Evolutionary conservation across 139 green algal species (phyloP).

Genomic region (Coelastrella sp.): DNA sequence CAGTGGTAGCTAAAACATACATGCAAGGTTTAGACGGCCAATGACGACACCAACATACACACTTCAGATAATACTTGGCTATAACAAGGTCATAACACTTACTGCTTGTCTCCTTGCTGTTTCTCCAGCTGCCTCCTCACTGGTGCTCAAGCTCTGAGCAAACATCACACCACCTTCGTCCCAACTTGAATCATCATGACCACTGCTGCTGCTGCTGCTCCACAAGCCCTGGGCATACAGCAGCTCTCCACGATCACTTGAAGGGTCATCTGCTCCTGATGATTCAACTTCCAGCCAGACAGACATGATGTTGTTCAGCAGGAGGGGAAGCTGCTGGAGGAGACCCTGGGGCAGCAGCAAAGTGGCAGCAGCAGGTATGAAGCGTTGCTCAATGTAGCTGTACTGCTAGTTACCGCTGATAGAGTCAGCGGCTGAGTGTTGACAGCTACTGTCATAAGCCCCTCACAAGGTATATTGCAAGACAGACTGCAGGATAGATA

Average conservation of each 20-base stretch:
- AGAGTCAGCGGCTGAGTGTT: no score
- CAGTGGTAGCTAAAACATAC: no score
- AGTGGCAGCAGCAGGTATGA: no score
- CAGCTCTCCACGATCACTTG: slow-evolving; percentile 29
- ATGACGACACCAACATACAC: background rate
- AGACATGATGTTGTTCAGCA: slow-evolving; percentile 53
- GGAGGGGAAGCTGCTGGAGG: slow-evolving; percentile 54
- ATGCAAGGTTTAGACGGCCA: background rate
- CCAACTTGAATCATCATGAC: background rate
- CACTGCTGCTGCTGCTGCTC: background rate
- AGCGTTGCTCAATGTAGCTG: no score
- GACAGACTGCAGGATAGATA: no score
- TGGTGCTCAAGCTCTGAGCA: slow-evolving; percentile 5
- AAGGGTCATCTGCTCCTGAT: slow-evolving; percentile 2
- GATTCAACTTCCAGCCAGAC: slow-evolving; percentile 49
- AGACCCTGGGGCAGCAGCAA: slow-evolving; percentile 13
- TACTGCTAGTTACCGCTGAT: no score
- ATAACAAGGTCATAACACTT: no score
- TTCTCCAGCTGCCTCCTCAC: slow-evolving; percentile 57
- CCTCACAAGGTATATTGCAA: no score
- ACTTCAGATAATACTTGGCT: no score
- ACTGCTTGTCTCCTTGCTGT: slow-evolving; percentile 5
- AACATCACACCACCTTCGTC: slow-evolving; percentile 15
- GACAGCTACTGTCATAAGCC: no score
- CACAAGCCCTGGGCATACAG: slow-evolving; percentile 21